Evolutionary conservation across 2,329 filamentous ascomycete genomes (phyloP), one percentile per base, ranked within the genome.

Genomic region (Aspergillus ochraceus): DNA sequence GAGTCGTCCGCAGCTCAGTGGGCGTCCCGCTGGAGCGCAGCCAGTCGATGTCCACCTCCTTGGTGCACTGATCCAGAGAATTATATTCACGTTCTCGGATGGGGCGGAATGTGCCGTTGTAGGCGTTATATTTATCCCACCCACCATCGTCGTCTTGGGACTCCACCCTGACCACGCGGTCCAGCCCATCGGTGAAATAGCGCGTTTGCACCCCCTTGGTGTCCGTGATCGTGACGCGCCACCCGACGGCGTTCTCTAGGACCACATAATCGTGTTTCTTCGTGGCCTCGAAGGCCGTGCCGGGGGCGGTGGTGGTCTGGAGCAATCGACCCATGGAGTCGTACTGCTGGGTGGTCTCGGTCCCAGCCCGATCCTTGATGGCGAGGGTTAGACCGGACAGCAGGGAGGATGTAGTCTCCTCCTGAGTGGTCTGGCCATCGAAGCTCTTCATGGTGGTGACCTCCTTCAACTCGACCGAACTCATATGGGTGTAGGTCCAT

Each of bases 21-120:
- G 46, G 55, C 2, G 2, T 11, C 0, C 30, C 50, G 3, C 11
- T 39, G 3, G 83, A 86, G 63, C 24, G 20, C 26, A 60, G 50
- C 59, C 59, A 60, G 46, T 60, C 54, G 19, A 54, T 52, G 5
- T 50, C 45, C 0, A 24, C 46, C 24, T 22, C 26, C 17, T 54
- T 10, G 22, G 1, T 49, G 26, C 59, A 57, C 22, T 60, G 54
- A 14, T 30, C 54, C 6, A 46, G 46, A 6, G 30, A 11, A 12
- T 60, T 60, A 36, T 57, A 60, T 2, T 4, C n/a, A 5, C 51
- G 59, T 22, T 57, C 55, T 24, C 36, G 55, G 3, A 57, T n/a
- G 8, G 49, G 22, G 11, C 53, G 57, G 39, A 59, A 59, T 1
- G 57, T 52, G 3, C 49, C 57, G 11, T 24, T 39, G 32, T 39